Conservation (phyloP, 805 yeast genomes). For the Candida maesae region DNA sequence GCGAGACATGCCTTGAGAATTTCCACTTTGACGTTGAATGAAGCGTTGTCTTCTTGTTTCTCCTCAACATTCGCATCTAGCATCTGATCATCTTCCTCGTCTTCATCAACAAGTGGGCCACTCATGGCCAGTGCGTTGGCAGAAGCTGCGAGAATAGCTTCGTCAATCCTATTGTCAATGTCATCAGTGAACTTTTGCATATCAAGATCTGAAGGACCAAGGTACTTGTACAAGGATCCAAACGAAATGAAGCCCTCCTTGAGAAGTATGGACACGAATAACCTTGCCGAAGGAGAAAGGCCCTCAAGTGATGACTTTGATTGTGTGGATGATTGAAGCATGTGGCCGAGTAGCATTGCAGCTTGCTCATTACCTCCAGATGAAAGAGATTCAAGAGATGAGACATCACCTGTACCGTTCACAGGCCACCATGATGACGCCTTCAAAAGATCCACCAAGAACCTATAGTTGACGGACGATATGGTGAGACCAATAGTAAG, state of each 20-base stretch:
- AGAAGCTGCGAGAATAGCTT: constrained; percentile 54
- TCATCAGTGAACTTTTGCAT: constrained; percentile 41
- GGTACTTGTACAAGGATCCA: constrained; percentile 52
- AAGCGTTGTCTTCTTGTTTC: not conserved
- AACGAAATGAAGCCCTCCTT: constrained; percentile 65
- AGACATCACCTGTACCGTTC: constrained; percentile 29
- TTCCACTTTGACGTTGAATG: constrained; percentile 36
- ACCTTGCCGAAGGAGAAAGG: constrained; percentile 31
- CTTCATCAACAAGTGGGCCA: constrained; percentile 74
- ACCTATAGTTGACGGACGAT: constrained; percentile 40
- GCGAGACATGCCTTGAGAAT: constrained; percentile 51
- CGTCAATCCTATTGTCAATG: constrained; percentile 47
- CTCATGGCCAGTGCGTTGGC: constrained; percentile 85
- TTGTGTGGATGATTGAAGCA: constrained; percentile 22
- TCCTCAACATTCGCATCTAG: constrained; percentile 6
- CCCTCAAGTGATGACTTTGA: constrained; percentile 10
- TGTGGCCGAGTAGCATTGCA: constrained; percentile 48
- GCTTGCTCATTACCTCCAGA: constrained; percentile 55
- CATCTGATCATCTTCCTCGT: constrained; percentile 34
- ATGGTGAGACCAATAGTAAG: constrained; percentile 48
- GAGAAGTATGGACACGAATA: constrained; percentile 51
- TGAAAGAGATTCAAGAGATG: constrained; percentile 32
- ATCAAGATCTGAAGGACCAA: constrained; percentile 49
- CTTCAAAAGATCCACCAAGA: constrained; percentile 47
- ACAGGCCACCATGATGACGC: constrained; percentile 68